Conservation (phyloP, 352 stramenopile species). For the Globisporangium middletonii region DNA sequence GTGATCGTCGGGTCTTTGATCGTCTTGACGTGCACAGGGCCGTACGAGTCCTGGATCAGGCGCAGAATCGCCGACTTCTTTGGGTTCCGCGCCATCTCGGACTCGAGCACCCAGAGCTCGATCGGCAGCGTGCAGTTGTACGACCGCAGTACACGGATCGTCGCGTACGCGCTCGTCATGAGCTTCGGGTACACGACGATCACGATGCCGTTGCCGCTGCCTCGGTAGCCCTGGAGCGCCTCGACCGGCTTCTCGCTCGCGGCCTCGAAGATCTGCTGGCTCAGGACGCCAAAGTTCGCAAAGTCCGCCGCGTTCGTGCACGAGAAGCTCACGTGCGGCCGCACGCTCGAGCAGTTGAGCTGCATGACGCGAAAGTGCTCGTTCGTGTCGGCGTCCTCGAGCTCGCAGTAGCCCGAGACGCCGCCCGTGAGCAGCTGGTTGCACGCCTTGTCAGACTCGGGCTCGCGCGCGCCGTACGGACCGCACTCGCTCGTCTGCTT, state of each 20-base stretch:
- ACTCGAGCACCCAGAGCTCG: conserved; percentile 63
- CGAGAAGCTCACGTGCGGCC: conserved; percentile 39
- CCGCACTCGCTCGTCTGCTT: conserved; percentile 44
- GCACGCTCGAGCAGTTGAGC: conserved; percentile 51
- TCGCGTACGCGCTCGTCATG: conserved; percentile 61
- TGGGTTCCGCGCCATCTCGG: conserved; percentile 28
- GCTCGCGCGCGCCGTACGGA: conserved; percentile 40
- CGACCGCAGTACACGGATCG: conserved; percentile 37
- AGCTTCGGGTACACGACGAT: conserved; percentile 71
- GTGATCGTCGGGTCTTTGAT: conserved; percentile 39
- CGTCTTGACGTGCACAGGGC: conserved; percentile 33
- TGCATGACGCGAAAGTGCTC: conserved; percentile 71
- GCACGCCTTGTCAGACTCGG: conserved; percentile 41
- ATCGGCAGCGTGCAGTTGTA: conserved; percentile 54
- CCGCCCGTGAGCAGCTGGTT: conserved; percentile 31
- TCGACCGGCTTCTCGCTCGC: conserved; percentile 8
- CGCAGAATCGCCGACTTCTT: conserved; percentile 19
- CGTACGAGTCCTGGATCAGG: conserved; percentile 28
- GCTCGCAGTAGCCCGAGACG: conserved; percentile 58
- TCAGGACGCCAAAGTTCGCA: conserved; percentile 46
- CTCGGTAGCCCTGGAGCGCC: conserved; percentile 22
- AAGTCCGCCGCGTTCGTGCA: conserved; percentile 56
- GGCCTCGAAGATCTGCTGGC: conserved; percentile 26
- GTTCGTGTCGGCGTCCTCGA: conserved; percentile 44
- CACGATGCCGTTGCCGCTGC: conserved; percentile 47